Conservation (phyloP, 1,284 basidiomycete genomes). For the Thecaphora thlaspeos region DNA sequence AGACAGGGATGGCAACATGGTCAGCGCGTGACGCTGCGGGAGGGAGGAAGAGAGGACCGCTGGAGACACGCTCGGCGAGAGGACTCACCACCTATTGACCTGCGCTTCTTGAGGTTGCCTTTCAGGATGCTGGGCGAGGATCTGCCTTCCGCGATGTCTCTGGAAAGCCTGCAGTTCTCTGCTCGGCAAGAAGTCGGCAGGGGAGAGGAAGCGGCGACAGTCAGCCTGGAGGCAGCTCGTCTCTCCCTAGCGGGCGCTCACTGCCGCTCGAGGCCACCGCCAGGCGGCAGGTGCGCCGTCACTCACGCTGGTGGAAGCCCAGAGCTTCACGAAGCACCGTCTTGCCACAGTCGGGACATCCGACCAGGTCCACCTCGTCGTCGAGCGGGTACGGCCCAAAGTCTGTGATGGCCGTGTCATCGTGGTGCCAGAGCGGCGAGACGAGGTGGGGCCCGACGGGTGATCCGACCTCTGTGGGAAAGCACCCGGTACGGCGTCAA, state of each 20-base stretch:
- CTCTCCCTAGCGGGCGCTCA: too few species aligned
- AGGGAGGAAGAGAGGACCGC: background rate
- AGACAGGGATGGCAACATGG: too few species aligned
- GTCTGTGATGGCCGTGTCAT: slow-evolving; percentile 52
- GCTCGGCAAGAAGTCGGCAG: background rate
- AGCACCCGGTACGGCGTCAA: background rate
- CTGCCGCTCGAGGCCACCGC: background rate
- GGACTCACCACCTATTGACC: slow-evolving; percentile 32
- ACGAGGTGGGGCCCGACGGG: slow-evolving; percentile 13
- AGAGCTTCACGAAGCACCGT: slow-evolving; percentile 42
- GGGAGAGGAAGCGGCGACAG: too few species aligned
- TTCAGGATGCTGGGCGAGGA: slow-evolving; percentile 43
- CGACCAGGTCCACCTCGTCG: slow-evolving; percentile 47
- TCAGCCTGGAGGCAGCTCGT: too few species aligned
- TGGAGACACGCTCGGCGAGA: background rate
- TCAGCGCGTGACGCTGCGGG: too few species aligned
- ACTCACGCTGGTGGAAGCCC: slow-evolving; percentile 36
- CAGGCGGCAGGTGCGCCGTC: background rate
- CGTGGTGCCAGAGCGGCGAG: slow-evolving; percentile 41
- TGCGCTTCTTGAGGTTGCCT: slow-evolving; percentile 29
- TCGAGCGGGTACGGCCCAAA: slow-evolving; percentile 50
- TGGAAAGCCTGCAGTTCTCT: slow-evolving; percentile 45
- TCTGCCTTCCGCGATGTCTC: slow-evolving; percentile 41
- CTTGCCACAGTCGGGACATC: slow-evolving; percentile 43
- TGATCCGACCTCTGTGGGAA: slow-evolving; percentile 15